Conservation (phyloP, 768 basidiomycete genomes). For the Galerina sulciceps region DNA sequence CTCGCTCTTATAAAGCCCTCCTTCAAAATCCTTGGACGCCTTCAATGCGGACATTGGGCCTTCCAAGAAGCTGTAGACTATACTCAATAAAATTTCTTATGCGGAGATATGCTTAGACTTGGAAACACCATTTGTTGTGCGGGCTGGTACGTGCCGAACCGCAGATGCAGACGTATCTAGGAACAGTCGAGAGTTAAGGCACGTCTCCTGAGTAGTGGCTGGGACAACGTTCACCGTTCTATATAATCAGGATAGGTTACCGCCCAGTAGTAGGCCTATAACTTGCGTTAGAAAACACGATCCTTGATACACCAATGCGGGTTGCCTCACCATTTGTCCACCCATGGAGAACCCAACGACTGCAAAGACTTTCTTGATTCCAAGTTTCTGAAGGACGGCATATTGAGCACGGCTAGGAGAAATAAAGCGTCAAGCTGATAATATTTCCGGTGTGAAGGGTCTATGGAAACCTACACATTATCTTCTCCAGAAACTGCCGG, state of each 20-base stretch:
- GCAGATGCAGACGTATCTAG: slow-evolving; percentile 53
- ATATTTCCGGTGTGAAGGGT: background rate
- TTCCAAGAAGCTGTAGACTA: slow-evolving; percentile 53
- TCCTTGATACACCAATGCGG: no score
- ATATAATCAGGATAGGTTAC: slow-evolving; percentile 59
- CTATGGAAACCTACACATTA: slow-evolving; percentile 46
- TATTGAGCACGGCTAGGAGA: slow-evolving; percentile 53
- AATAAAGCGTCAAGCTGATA: no score
- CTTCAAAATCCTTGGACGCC: slow-evolving; percentile 57
- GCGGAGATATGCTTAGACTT: background rate
- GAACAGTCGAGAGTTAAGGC: background rate
- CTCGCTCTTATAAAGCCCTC: slow-evolving; percentile 52
- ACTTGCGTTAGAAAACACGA: background rate
- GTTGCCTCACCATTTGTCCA: slow-evolving; percentile 44
- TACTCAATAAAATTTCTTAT: background rate
- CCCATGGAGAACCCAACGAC: slow-evolving; percentile 69
- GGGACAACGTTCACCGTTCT: slow-evolving; percentile 39
- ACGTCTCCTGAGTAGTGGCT: background rate
- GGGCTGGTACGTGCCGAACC: slow-evolving; percentile 59
- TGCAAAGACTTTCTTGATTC: slow-evolving; percentile 46
- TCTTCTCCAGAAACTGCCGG: slow-evolving; percentile 60
- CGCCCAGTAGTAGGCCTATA: slow-evolving; percentile 60
- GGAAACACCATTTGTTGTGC: slow-evolving; percentile 49
- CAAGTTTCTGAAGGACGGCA: slow-evolving; percentile 53
- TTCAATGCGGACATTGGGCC: slow-evolving; percentile 59